Evolutionary conservation across 257 asterid species (phyloP), one percentile per base, ranked within the genome.

Genomic region (Vinca minor): DNA sequence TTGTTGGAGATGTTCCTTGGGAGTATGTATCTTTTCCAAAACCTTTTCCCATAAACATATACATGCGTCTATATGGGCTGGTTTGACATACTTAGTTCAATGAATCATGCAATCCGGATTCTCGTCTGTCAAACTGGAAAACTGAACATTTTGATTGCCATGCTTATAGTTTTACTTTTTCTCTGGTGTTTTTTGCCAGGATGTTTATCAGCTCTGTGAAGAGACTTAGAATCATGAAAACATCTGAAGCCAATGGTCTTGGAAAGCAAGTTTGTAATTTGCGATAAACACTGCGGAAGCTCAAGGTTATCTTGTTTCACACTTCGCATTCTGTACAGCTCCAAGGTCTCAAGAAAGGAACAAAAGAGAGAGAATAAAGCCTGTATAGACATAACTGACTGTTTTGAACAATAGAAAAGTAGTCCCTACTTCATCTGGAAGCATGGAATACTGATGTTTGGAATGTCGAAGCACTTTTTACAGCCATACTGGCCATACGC

Each of bases 1-100:
- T 89, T 55, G 95, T 87, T 62, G 96, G 95, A 69, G 95, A 89
- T 61, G 95, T 87, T 72, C 96, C 96, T 49, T 89, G 95, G 94
- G 89, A 82, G 96, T 89, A 89, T 28, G 95, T 73, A 42, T 69
- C 66, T 60, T 50, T 23, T 39, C 48, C 42, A 32, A 31, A 66
- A 28, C 28, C 57, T 46, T 34, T 32, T 11, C 8, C 7, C n/a
- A 14, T 13, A 17, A 64, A 38, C 11, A 17, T 29, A 38, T 29
- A 4, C 28, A 12, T 28, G n/a, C n/a, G n/a, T n/a, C n/a, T n/a
- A n/a, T n/a, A 12, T 28, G 18, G 60, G 29, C 29, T 55, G 12
- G 39, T 28, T 29, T 28, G 26, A 36, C 17, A 5, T 4, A 39
- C 39, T 55, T 55, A 6, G 60, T 31, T 31, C 25, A 5, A 14